Evolutionary conservation across 345 rosid species (phyloP), one percentile per base, ranked within the genome.

Genomic region (Arabis hirsuta): DNA sequence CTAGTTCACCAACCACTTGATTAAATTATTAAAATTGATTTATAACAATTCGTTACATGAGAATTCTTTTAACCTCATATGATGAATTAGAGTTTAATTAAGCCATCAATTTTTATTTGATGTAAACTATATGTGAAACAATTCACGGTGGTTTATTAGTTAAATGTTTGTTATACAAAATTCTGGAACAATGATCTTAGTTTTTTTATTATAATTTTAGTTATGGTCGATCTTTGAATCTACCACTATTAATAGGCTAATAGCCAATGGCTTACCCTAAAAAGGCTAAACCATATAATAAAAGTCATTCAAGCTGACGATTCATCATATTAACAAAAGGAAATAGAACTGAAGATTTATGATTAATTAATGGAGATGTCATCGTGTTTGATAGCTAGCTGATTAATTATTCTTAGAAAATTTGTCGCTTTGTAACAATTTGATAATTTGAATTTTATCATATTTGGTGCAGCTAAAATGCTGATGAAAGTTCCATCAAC

Each of bases 401-500:
- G 22, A 41, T 29, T 1, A 39, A 41, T 29, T 1, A 39, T 50
- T 66, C 62, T 13, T 42, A 51, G 10, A 32, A 51, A 67, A n/a
- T 26, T 58, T 67, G 43, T 61, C 73, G 34, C 20, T 38, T 67
- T 32, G 69, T 36, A 22, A 38, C 31, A 16, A 14, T 60, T 12
- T 31, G 4, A 52, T 60, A 60, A 67, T 24, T 43, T 60, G 4
- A 26, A 4, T 68, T 53, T 53, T 20, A 54, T 75, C 34, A 61
- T 54, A 45, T 53, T 60, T 32, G 74, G 65, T 76, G 70, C 29
- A 76, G 27, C 65, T 76, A 55, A 46, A 75, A 19, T 55, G 70
- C 59, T 76, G 74, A 75, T 55, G 74, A 29, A 60, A 69, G 6
- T 69, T 54, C 9, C 79, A 46, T 11, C 58, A 46, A 65, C 68